Base-by-base conservation (phyloP, 2,329 filamentous ascomycete genomes). In the Aspergillus sp. region DNA sequence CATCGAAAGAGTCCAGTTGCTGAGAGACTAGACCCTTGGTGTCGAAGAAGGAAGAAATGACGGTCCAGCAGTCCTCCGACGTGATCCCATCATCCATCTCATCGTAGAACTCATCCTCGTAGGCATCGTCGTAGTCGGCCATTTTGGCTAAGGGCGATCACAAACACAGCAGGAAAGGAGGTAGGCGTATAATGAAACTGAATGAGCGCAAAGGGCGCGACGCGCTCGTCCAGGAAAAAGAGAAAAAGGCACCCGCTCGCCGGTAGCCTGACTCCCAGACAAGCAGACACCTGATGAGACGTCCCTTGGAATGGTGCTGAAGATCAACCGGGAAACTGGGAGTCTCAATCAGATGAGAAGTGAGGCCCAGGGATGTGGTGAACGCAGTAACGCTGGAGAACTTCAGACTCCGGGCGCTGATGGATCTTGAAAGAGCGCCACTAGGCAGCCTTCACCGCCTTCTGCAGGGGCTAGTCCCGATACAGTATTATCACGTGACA, bases 1-100 rank as follows among this genome's bases (percentile, higher is more conserved):
- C 92, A 75, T 99, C 91, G 76, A 96, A 99, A 0, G 95, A 99
- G 71, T 97, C 93, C 58, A 97, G 87, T 78, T 99, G 94, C 75
- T 99, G 93, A 14, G 94, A 96, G 19, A 96, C 94, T 29, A 99
- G 82, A 66, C 94, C 93, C 76, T 97, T 99, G 58, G 86, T 84
- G 64, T 97, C 91, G 77, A 99, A 99, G 79, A 97, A 97, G 9
- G 94, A 89, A 52, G 89, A 91, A 71, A 99, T 97, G 67, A 97
- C 93, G 60, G 88, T 89, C 94, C 95, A 99, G 79, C 91, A 97
- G 76, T 99, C 95, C 78, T 97, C 94, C 56, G 92, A 90, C 21
- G 92, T 96, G 76, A 97, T 96, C 38, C 78, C 86, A 57, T 88
- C 85, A 54, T 82, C 84, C 54, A 77, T 85, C 54, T 88, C 85